Base-by-base conservation (phyloP, 768 basidiomycete genomes). In the Boletus rex-veris region DNA sequence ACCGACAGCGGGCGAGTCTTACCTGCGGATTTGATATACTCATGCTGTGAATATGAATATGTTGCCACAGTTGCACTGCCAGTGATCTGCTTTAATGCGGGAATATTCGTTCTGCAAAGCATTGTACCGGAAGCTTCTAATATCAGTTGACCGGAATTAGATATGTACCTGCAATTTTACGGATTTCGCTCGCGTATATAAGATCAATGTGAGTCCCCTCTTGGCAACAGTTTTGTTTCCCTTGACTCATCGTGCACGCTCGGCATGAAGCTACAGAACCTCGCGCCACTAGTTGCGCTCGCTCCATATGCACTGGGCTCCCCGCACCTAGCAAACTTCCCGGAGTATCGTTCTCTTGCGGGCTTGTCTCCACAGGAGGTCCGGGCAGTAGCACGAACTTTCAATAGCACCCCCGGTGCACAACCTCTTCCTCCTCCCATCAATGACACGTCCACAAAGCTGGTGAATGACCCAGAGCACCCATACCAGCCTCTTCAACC, bases 371-470 rank as follows among this genome's bases (percentile, higher is more conserved):
- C 24, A 3, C 33, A 58, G n/a, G 50, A 65, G 18, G 39, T 66
- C 12, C 54, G 45, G 6, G 56, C 44, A 12, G 56, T 65, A 26
- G 53, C 40, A 1, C 53, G 37, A 31, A 48, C 47, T 0, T 65
- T 67, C 40, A 18, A 39, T 16, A 59, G 43, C n/a, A 65, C 59
- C 0, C 65, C 65, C 5, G 62, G 64, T 18, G 47, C 65, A 48
- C 65, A 64, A 26, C 60, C 59, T 33, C 47, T 62, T 19, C 65
- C 64, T 2, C 59, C 53, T 40, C 24, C 65, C 12, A 48, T 65
- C 48, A 64, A 62, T 2, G 60, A 65, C 19, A 65, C 64, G 1
- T 62, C 65, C 5, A 38, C 65, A 24, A 67, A 65, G 46, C 14
- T 62, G 39, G 64, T 67, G 4, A 30, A 59, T 36, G 64, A 64